phyloP scores from a whole-genome alignment of 768 basidiomycete species.

The Leccinum longicurvipes region DNA sequence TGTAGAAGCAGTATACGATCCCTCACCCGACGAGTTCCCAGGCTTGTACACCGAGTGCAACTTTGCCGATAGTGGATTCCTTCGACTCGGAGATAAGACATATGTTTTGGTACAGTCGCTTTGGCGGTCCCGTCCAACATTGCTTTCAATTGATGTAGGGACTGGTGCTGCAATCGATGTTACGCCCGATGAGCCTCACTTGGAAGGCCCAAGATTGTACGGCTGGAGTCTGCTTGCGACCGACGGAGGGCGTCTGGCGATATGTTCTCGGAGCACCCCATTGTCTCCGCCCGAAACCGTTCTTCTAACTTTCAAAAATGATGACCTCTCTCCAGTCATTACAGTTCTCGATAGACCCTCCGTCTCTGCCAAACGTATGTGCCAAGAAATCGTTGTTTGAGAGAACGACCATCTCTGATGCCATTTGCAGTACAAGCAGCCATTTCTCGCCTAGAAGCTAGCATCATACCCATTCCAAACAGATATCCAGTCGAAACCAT shows the following conservation, averaged over 20 bases:
- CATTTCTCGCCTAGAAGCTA: constrained; percentile 39
- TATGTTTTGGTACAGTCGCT: constrained; percentile 40
- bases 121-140: constrained; percentile 54
- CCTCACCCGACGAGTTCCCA: constrained; percentile 46
- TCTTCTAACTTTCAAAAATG: constrained; percentile 38
- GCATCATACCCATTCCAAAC: constrained; percentile 48
- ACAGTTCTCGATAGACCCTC: constrained; percentile 41
- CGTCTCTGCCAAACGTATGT: constrained; percentile 40
- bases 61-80: constrained; percentile 41
- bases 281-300: constrained; percentile 47
- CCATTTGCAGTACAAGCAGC: constrained; percentile 38
- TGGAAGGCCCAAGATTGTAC: constrained; percentile 24
- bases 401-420: background rate
- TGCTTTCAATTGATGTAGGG: constrained; percentile 44
- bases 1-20: constrained; percentile 42
- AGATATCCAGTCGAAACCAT: constrained; percentile 54
- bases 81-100: constrained; percentile 22
- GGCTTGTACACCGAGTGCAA: constrained; percentile 57
- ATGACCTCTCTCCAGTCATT: background rate
- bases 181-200: constrained; percentile 8
- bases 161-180: constrained; percentile 40
- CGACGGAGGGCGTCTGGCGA: constrained; percentile 39
- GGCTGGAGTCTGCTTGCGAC: constrained; percentile 57
- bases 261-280: constrained; percentile 51
- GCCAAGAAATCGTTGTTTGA: background rate